phyloP scores from a whole-genome alignment of 768 basidiomycete genomes.

The Antrodiella citrinella region DNA sequence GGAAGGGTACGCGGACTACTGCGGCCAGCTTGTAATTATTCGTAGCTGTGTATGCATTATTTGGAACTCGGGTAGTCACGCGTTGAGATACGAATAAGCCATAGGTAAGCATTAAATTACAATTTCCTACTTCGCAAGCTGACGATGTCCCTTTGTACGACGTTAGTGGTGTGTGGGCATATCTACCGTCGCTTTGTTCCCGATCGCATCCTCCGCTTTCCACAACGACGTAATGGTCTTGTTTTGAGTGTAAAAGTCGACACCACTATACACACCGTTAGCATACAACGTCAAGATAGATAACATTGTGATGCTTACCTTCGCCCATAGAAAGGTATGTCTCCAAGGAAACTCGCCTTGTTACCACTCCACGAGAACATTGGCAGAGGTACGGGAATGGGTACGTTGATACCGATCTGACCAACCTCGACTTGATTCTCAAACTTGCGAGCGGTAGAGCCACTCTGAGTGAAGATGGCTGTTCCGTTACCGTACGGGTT shows the following conservation, averaged over 20 bases:
- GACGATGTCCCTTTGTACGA: too few relatives aligned
- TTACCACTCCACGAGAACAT: conserved; percentile 99
- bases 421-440: conserved; percentile 84
- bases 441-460: conserved; percentile 90
- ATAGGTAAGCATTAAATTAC: too few relatives aligned
- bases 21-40: background rate
- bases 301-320: conserved; percentile 34
- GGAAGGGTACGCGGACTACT: conserved; percentile 13
- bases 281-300: conserved; percentile 1
- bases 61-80: too few relatives aligned
- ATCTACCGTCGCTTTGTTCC: conserved; percentile 70
- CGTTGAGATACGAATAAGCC: too few relatives aligned
- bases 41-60: too few relatives aligned
- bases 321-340: conserved; percentile 88
- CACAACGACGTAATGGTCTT: conserved; percentile 86
- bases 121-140: too few relatives aligned
- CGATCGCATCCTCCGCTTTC: conserved; percentile 80
- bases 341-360: conserved; percentile 79
- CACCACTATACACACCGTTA: conserved; percentile 65
- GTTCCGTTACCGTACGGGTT: conserved; percentile 93
- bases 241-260: conserved; percentile 95
- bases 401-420: conserved; percentile 90
- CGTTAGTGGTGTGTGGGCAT: conserved; percentile 81
- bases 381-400: conserved; percentile 85
- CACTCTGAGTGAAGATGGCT: conserved; percentile 94